Evolutionary conservation across 2,329 filamentous ascomycete genomes (phyloP).

Genomic region (Hymenotorrendiella dingleyae): DNA sequence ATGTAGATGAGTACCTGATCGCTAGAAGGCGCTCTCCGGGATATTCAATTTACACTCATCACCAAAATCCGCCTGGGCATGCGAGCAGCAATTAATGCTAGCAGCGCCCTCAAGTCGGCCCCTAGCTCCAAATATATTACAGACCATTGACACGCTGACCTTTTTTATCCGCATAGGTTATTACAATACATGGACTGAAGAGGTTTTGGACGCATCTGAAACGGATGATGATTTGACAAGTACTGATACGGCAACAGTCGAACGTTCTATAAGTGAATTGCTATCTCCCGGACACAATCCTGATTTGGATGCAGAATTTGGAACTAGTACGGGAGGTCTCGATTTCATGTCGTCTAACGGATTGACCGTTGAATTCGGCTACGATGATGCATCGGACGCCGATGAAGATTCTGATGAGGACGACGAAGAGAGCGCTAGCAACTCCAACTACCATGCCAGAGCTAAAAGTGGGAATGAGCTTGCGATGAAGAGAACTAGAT

Average conservation of each 20-base stretch:
- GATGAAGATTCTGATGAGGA: constrained; percentile 42
- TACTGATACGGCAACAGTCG: constrained; percentile 35
- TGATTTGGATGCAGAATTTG: constrained; percentile 26
- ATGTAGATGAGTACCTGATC: too few relatives aligned
- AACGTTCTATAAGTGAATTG: constrained; percentile 19
- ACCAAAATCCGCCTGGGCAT: too few relatives aligned
- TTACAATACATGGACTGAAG: constrained; percentile 92
- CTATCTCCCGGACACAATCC: constrained; percentile 25
- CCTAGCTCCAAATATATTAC: too few relatives aligned
- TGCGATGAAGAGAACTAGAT: constrained; percentile 24
- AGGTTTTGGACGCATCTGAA: constrained; percentile 48
- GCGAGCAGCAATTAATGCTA: too few relatives aligned
- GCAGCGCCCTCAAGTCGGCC: too few relatives aligned
- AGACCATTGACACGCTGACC: too few relatives aligned
- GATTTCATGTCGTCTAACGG: constrained; percentile 85
- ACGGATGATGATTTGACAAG: constrained; percentile 50
- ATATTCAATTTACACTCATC: too few relatives aligned
- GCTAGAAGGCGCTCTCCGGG: too few relatives aligned
- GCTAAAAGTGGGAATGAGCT: constrained; percentile 16
- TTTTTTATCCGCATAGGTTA: too few relatives aligned
- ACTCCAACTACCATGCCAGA: constrained; percentile 27
- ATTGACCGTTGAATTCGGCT: constrained; percentile 72
- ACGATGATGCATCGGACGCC: constrained; percentile 40
- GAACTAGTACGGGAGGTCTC: constrained; percentile 65
- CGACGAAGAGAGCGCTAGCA: constrained; percentile 38